A percentile compares a stretch with the other conserved stretches of the same genome.
Conservation (phyloP, 805 yeast genomes). For the Nematodospora valgi region DNA sequence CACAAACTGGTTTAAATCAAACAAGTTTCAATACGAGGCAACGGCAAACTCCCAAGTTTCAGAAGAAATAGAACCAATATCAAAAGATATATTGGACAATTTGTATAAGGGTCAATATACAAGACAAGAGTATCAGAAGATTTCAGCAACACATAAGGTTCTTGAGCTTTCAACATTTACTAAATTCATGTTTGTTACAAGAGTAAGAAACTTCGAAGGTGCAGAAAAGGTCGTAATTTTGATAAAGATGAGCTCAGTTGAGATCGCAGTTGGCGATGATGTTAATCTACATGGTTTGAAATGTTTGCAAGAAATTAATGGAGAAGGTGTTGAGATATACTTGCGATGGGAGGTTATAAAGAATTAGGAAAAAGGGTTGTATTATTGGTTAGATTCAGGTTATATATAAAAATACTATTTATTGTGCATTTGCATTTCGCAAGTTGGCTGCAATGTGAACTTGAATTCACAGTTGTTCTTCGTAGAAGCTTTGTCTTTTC, state of each 20-base stretch:
- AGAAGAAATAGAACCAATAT: neutral
- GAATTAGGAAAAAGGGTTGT: too few relatives aligned
- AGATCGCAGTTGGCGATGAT: constrained; percentile 3
- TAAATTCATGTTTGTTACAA: too few relatives aligned
- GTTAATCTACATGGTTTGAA: constrained; percentile 3
- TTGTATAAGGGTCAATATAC: neutral
- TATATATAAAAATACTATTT: too few relatives aligned
- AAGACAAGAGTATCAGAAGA: neutral
- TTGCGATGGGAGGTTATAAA: constrained; percentile 6
- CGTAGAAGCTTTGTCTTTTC: too few relatives aligned
- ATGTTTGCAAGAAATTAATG: neutral
- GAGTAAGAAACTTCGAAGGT: neutral
- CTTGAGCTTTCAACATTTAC: too few relatives aligned
- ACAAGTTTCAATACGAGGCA: constrained; percentile 4
- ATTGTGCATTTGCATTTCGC: too few relatives aligned
- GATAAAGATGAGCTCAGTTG: neutral
- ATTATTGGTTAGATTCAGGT: too few relatives aligned
- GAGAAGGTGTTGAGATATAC: constrained; percentile 2
- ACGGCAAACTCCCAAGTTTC: too few relatives aligned
- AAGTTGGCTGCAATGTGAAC: too few relatives aligned
- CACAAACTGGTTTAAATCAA: constrained; percentile 6
- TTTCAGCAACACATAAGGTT: too few relatives aligned
- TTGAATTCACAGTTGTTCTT: too few relatives aligned
- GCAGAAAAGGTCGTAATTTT: neutral
- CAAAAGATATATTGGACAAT: neutral